phyloP scores from a whole-genome alignment of 208 protist genomes.

The Strigomonas galati region DNA sequence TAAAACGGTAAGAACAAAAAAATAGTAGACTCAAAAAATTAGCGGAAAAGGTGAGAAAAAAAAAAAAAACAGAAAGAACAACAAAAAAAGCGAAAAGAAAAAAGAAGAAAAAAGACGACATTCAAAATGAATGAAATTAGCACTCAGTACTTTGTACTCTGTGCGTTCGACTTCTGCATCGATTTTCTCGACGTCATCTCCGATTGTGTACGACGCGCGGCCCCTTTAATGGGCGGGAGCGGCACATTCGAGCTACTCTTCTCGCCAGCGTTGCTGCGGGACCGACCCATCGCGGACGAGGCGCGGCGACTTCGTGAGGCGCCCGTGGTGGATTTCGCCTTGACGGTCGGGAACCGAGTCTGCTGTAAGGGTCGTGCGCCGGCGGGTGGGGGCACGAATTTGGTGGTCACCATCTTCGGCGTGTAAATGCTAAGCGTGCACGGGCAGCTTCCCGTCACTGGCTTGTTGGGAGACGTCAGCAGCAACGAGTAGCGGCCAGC shows the following conservation, averaged over 20 bases:
- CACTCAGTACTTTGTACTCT: no score
- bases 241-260: not conserved
- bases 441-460: constrained; percentile 44
- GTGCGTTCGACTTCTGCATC: not conserved
- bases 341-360: constrained; percentile 32
- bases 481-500: constrained; percentile 60
- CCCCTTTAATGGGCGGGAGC: constrained; percentile 7
- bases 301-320: constrained; percentile 8
- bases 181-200: not conserved
- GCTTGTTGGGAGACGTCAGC: constrained; percentile 37
- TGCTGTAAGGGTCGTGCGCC: constrained; percentile 46
- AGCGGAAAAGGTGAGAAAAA: not conserved
- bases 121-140: no score
- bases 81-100: constrained; percentile 9
- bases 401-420: constrained; percentile 46
- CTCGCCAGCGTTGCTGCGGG: constrained; percentile 11
- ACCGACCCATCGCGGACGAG: constrained; percentile 13
- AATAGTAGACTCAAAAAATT: not conserved
- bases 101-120: not conserved
- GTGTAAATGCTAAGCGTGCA: constrained; percentile 67
- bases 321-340: constrained; percentile 4
- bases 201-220: not conserved
- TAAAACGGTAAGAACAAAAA: not conserved
- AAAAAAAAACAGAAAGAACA: constrained; percentile 17
- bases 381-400: constrained; percentile 45